Base-by-base conservation (phyloP, 108 stramenopile species). In the Cyclotella sp. region DNA sequence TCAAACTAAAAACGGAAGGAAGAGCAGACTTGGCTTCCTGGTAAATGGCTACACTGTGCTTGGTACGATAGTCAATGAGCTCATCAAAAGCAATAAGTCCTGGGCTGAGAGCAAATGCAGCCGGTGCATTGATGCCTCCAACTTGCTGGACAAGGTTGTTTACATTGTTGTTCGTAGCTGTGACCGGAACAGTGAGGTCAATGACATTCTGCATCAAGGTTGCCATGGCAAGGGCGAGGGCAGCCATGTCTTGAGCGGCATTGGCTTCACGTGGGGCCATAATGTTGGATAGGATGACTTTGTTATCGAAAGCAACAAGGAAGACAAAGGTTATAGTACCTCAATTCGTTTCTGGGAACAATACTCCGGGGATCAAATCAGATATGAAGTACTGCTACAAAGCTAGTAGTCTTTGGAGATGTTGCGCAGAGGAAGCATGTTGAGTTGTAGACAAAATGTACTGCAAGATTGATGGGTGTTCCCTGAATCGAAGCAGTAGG, bases 221-320 rank as follows among this genome's bases (percentile, higher is more conserved):
- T 19, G 52, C 52, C 15, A 53, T 13, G 13, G 44, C 44, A 9
- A 12, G 44, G 44, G 44, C 44, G 13, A 45, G 44, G 9, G 44
- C 44, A 45, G 44, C 44, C 9, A n/a, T n/a, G n/a, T n/a, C n/a
- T n/a, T n/a, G n/a, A n/a, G n/a, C n/a, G n/a, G n/a, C n/a, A n/a
- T n/a, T n/a, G n/a, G n/a, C n/a, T n/a, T n/a, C n/a, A n/a, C n/a
- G n/a, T n/a, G n/a, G n/a, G n/a, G n/a, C n/a, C n/a, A n/a, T n/a
- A n/a, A n/a, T n/a, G n/a, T n/a, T n/a, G n/a, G n/a, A 53, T n/a
- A 19, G 52, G 52, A 53, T 53, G 52, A 53, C 52, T 53, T 53
- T 53, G 52, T 53, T 53, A 19, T 53, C 52, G 52, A 18, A n/a
- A 19, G 6, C 21, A 53, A 14, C 7, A n/a, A n/a, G 9, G 7